Evolutionary conservation across 805 yeast genomes (phyloP).

Genomic region (Wickerhamiella qilinensis): DNA sequence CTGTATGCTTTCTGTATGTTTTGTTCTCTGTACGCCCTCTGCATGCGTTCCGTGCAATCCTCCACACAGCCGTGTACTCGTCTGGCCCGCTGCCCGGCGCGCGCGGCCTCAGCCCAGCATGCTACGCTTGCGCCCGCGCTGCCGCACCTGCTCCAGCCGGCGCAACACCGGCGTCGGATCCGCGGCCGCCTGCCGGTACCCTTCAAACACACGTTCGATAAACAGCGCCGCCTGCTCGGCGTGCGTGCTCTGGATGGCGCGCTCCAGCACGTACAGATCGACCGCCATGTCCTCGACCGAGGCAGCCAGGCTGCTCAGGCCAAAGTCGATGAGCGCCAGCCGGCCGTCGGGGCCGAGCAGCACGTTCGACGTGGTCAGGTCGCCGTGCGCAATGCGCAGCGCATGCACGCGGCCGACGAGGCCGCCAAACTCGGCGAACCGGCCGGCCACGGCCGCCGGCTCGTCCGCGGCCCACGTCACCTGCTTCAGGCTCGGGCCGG

Average conservation of each 20-base stretch:
- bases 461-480: conserved; percentile 21
- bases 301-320: conserved; percentile 58
- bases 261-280: conserved; percentile 84
- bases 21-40: no score
- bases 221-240: conserved; percentile 52
- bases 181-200: conserved; percentile 28
- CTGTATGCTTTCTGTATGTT: no score
- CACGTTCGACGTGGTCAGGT: conserved; percentile 79
- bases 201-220: conserved; percentile 55
- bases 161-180: conserved; percentile 34
- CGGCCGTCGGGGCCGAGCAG: conserved; percentile 21
- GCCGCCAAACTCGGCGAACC: conserved; percentile 23
- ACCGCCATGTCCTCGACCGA: conserved; percentile 78
- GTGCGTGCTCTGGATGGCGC: conserved; percentile 86
- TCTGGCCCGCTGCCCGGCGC: neutral
- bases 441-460: neutral
- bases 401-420: conserved; percentile 54
- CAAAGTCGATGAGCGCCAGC: conserved; percentile 73
- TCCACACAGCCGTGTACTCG: no score
- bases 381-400: conserved; percentile 80
- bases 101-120: conserved; percentile 66
- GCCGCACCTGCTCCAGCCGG: conserved; percentile 67
- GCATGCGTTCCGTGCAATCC: no score
- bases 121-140: conserved; percentile 88
- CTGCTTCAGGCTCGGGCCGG: conserved; percentile 27